Base-by-base conservation (phyloP, 2,329 filamentous ascomycete genomes). In the Tolypocladium inflatum region DNA sequence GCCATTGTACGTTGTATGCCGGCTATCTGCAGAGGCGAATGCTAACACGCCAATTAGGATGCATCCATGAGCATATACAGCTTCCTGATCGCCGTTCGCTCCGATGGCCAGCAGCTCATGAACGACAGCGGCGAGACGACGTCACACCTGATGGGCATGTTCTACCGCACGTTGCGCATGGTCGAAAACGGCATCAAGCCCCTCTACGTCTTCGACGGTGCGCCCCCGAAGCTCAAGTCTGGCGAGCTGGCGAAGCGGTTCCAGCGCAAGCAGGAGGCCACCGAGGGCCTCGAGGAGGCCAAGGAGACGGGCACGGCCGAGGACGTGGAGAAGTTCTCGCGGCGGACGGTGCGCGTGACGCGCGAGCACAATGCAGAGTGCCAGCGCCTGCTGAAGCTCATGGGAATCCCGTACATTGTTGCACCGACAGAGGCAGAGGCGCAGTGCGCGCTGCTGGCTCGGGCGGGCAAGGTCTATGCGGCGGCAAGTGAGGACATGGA, bases 401-500 rank as follows among this genome's bases (percentile, higher is more conserved):
- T 99, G 94, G 94, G 94, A 15, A 86, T 99, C 41, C 94, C 94
- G 1, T 97, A 88, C 73, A 93, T 99, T 62, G 84, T 97, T 68
- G 94, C 94, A 0, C 94, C 94, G 0, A 99, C 94, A 0, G 94
- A 99, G 74, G 94, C 94, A 5, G 94, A 99, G 77, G 94, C 94
- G 2, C 94, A 99, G 72, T 99, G 94, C 71, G 94, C 94, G 3
- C 88, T 87, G 45, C 80, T 99, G 61, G 94, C 94, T 1, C 81
- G 88, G 61, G 92, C 90, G 6, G 93, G 91, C 42, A 97, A 97
- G 76, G 94, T 99, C 55, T 99, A 95, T 71, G 94, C 92, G 4
- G 94, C 94, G 23, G 94, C 94, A 3, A 96, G 90, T 63, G 94
- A 99, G 75, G 94, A 99, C 75, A 99, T 99, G 94, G 94, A 99